Conservation (phyloP, 2,329 filamentous ascomycete species). For the Colletotrichum cereale region DNA sequence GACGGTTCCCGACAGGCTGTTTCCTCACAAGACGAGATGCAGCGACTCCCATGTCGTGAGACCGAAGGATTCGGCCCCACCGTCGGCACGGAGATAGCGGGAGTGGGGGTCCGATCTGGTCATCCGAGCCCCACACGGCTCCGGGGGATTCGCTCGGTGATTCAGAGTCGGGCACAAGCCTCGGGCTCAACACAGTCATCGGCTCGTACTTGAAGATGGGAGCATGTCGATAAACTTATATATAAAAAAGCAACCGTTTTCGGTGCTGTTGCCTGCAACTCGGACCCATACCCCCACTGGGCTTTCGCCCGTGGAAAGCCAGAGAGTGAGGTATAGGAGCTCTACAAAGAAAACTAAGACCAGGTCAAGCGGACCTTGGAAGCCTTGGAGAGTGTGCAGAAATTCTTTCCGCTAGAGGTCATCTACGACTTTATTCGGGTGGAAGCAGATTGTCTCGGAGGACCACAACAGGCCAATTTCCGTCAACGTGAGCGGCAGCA, state of each 20-base stretch:
- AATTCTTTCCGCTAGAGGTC: slow-evolving; percentile 44
- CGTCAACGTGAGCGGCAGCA: slow-evolving; percentile 52
- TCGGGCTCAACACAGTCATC: too few species aligned
- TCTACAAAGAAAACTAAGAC: slow-evolving; percentile 44
- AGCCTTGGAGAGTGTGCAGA: slow-evolving; percentile 46
- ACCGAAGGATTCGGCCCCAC: slow-evolving; percentile 30
- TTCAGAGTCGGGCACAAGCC: neutral
- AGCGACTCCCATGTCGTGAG: slow-evolving; percentile 9
- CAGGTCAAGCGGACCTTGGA: slow-evolving; percentile 46
- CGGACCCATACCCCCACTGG: slow-evolving; percentile 44
- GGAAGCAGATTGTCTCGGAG: slow-evolving; percentile 18
- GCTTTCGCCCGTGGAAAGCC: slow-evolving; percentile 48
- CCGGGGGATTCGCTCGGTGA: slow-evolving; percentile 19
- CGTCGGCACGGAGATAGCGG: slow-evolving; percentile 7
- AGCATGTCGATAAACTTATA: neutral
- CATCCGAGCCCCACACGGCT: neutral
- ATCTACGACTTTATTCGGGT: slow-evolving; percentile 51
- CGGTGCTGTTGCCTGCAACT: slow-evolving; percentile 42
- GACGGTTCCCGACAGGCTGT: neutral
- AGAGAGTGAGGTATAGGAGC: slow-evolving; percentile 49
- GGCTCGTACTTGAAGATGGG: neutral
- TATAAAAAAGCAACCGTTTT: neutral
- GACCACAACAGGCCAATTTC: slow-evolving; percentile 42
- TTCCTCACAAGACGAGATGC: neutral
- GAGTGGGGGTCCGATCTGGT: neutral